Evolutionary conservation across 139 green algal species (phyloP), one percentile per base, ranked within the genome.

Genomic region (Dunaliella primolecta): DNA sequence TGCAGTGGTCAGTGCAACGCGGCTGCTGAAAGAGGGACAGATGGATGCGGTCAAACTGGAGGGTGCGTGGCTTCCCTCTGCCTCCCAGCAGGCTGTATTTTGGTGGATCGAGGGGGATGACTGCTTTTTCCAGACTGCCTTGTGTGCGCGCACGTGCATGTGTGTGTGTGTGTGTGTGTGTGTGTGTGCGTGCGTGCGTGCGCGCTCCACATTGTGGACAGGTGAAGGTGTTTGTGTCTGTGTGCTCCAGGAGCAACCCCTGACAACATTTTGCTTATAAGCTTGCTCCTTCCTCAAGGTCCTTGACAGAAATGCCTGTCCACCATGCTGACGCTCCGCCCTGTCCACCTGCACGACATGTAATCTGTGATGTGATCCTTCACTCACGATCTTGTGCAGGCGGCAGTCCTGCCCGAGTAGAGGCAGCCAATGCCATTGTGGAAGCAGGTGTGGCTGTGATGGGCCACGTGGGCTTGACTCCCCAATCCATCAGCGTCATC

Each of bases 41-140:
- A 95, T 99, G 95, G 97, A 99, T 86, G 97, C 94, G 0, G 96
- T 99, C 3, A 99, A 99, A 90, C 88, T 99, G 0, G 97, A 99
- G 89, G 97, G 96, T 89, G 85, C 25, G 85, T 32, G n/a, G n/a
- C n/a, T n/a, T 1, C 7, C 31, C 75, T 46, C 24, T 74, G 57
- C 24, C 57, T n/a, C 21, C 57, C 57, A n/a, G 57, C 57, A 74
- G 21, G 57, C 57, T n/a, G 24, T 74, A 21, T 74, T 79, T 7
- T 23, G 30, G 74, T 23, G 74, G 74, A 34, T n/a, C n/a, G n/a
- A n/a, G 23, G 24, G 57, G 57, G 23, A n/a, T 75, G 57, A 24
- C 57, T 23, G 57, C 23, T 75, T 23, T n/a, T n/a, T 75, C 57
- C 23, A 75, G 57, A 75, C 23, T 75, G 23, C 23, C 57, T 7